phyloP scores from a whole-genome alignment of 2,329 filamentous ascomycete species.

The Fusarium temperatum region DNA sequence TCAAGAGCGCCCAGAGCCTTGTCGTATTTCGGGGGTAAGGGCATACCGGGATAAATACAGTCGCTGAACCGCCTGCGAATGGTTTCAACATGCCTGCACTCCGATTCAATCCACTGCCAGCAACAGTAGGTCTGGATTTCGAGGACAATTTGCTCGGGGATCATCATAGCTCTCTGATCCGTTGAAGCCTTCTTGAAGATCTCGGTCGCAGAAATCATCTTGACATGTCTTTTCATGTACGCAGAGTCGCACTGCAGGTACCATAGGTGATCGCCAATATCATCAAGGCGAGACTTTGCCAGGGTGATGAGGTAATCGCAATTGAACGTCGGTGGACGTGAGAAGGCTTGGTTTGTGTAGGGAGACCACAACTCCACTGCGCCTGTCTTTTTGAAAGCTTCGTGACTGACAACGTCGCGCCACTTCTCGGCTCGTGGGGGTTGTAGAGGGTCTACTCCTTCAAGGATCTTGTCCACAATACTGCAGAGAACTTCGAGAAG shows the following conservation, averaged over 20 bases:
- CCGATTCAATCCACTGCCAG: background rate
- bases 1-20: background rate
- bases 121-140: background rate
- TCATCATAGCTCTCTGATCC: rapidly evolving
- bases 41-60: background rate
- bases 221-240: background rate
- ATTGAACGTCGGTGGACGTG: rapidly evolving
- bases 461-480: background rate
- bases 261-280: rapidly evolving
- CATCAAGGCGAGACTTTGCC: background rate
- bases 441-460: background rate
- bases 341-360: background rate
- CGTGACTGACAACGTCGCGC: background rate
- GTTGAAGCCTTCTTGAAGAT: background rate
- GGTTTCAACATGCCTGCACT: rapidly evolving
- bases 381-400: background rate
- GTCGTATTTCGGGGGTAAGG: rapidly evolving
- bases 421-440: background rate
- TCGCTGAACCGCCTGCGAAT: background rate
- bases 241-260: background rate
- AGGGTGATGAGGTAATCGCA: rapidly evolving
- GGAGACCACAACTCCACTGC: background rate
- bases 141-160: too few relatives aligned
- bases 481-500: background rate
- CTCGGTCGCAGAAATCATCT: rapidly evolving